Conservation (phyloP, 345 rosid genomes). For the Populus pruinosa region DNA sequence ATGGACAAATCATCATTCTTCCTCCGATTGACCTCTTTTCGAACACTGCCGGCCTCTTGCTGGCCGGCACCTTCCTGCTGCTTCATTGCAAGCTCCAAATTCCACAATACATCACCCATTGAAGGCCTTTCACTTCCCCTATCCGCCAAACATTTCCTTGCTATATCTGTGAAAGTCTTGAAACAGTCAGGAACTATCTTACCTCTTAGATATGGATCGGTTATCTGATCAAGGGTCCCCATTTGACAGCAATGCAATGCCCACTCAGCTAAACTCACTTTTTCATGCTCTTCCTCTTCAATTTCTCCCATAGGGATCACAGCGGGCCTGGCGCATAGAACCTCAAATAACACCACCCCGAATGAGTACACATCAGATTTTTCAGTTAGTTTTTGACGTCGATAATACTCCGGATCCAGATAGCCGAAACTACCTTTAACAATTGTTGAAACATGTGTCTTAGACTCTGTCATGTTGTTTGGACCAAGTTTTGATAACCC, state of each 20-base stretch:
- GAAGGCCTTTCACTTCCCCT: slow-evolving; percentile 10
- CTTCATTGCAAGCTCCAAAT: slow-evolving; percentile 3
- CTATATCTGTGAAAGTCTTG: slow-evolving; percentile 5
- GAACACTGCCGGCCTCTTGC: neutral
- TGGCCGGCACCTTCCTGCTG: neutral
- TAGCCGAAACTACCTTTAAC: slow-evolving; percentile 13
- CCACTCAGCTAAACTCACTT: slow-evolving; percentile 30
- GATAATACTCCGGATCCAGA: slow-evolving; percentile 14
- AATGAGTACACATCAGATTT: slow-evolving; percentile 28
- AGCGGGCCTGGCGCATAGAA: slow-evolving; percentile 30
- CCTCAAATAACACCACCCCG: slow-evolving; percentile 35
- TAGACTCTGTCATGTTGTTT: neutral
- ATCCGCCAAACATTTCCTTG: slow-evolving; percentile 12
- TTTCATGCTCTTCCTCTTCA: slow-evolving; percentile 8
- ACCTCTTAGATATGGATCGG: slow-evolving; percentile 31
- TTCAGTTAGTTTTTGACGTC: slow-evolving; percentile 1
- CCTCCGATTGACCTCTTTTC: neutral
- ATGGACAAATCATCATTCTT: neutral
- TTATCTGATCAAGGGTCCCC: slow-evolving; percentile 19
- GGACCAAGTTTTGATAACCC: slow-evolving; percentile 11
- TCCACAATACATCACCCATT: slow-evolving; percentile 9
- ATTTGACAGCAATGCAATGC: slow-evolving; percentile 15
- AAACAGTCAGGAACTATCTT: slow-evolving; percentile 21
- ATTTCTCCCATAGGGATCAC: slow-evolving; percentile 4
- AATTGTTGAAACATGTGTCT: neutral